A percentile compares a stretch with the other conserved stretches of the same genome.
Evolutionary conservation across 1,284 basidiomycete genomes (phyloP).

Genomic region (Ganoderma sinense): DNA sequence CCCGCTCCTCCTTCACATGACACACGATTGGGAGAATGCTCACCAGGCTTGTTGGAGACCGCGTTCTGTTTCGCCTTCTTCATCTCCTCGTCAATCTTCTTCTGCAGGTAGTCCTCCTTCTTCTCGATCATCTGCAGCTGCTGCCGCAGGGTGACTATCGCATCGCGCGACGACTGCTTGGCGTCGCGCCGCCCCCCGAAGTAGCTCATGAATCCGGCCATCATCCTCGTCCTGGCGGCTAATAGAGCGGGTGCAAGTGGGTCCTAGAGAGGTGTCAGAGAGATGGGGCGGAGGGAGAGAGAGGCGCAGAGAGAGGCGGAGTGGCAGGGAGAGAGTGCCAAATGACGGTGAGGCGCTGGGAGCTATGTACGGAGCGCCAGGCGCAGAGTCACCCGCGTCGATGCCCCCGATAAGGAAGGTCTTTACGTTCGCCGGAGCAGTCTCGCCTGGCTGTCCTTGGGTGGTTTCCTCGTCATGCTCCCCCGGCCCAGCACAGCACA

Average conservation of each 20-base stretch:
- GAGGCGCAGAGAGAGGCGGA: conserved; percentile 11
- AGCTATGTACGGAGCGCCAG: neutral
- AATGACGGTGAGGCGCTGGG: conserved; percentile 7
- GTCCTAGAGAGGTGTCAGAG: conserved; percentile 6
- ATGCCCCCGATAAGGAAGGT: conserved; percentile 43
- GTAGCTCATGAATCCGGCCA: conserved; percentile 90
- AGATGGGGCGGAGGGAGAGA: conserved; percentile 2
- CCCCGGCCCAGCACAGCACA: neutral
- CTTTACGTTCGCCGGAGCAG: conserved; percentile 18
- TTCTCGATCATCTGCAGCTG: conserved; percentile 97
- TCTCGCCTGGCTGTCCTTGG: neutral
- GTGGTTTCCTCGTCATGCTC: neutral
- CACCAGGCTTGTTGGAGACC: conserved; percentile 93
- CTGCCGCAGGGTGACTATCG: conserved; percentile 87
- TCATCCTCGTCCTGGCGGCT: conserved; percentile 53
- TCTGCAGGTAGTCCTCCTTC: conserved; percentile 97
- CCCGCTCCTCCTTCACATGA: neutral
- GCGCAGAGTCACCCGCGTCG: conserved; percentile 40
- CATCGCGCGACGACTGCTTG: conserved; percentile 83
- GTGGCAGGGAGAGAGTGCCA: conserved; percentile 27
- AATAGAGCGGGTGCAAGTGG: neutral
- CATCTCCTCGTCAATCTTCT: conserved; percentile 96
- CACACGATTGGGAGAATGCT: conserved; percentile 10
- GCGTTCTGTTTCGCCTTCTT: conserved; percentile 95
- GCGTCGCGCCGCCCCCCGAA: conserved; percentile 82